A percentile compares a stretch with the other conserved stretches of the same genome.
These are phyloP conservation scores for Amniculicola lignicola DNA, from an alignment of 495 filamentous ascomycete species.

Conservation along the genomic window DNA sequence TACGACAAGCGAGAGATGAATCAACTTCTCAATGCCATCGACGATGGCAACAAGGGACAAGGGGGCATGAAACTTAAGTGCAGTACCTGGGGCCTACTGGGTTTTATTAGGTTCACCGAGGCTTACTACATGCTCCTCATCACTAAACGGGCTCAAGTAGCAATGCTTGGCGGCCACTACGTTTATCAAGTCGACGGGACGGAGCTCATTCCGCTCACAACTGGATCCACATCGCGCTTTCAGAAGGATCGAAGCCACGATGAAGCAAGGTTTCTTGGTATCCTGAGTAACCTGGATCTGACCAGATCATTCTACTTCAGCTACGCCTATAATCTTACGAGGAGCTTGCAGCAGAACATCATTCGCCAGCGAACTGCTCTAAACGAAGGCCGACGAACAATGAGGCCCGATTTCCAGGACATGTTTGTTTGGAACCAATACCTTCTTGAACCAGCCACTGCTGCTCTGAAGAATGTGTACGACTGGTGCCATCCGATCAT, in stretches of 20 bases:
- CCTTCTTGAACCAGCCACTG: constrained; percentile 72
- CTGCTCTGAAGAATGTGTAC: constrained; percentile 69
- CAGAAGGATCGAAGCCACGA: constrained; percentile 81
- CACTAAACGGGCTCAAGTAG: constrained; percentile 92
- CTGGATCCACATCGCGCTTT: constrained; percentile 57
- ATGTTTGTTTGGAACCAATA: constrained; percentile 99
- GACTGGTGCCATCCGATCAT: constrained; percentile 97
- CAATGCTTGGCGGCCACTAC: constrained; percentile 93
- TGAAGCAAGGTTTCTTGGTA: constrained; percentile 82
- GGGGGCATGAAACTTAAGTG: constrained; percentile 90
- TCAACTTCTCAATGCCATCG: constrained; percentile 86
- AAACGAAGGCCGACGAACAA: constrained; percentile 56
- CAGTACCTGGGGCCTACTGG: constrained; percentile 88
- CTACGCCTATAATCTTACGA: constrained; percentile 95
- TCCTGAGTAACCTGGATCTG: constrained; percentile 86
- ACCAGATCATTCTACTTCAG: constrained; percentile 95
- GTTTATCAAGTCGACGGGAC: constrained; percentile 95
- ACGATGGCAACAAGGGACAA: constrained; percentile 87
- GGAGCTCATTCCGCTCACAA: constrained; percentile 81
- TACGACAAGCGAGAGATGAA: constrained; percentile 93
- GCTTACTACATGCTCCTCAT: constrained; percentile 97
- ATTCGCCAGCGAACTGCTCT: constrained; percentile 71
- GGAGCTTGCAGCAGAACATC: constrained; percentile 90
- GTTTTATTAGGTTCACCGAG: constrained; percentile 93
- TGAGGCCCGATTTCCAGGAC: constrained; percentile 67